Evolutionary conservation across 2,329 filamentous ascomycete genomes (phyloP).

Genomic region (Xylariaceae sp.): DNA sequence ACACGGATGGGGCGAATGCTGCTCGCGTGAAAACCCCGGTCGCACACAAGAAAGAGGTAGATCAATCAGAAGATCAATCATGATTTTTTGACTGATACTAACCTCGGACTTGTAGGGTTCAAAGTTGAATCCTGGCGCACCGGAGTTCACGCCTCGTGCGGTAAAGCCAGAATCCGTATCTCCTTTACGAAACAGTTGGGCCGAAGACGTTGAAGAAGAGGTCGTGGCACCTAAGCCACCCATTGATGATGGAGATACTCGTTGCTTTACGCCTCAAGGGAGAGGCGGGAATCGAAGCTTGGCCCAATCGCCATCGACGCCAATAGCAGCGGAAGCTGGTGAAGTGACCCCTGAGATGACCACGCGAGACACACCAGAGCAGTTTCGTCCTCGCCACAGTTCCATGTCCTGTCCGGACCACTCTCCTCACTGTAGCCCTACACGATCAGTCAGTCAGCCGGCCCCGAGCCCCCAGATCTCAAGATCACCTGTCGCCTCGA

Average conservation of each 20-base stretch:
- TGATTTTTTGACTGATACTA: constrained; percentile 42
- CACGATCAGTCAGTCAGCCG: constrained; percentile 27
- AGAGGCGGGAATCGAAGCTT: too few relatives aligned
- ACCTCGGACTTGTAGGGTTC: constrained; percentile 43
- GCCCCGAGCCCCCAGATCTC: constrained; percentile 14
- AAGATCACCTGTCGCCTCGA: not conserved
- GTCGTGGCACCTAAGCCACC: constrained; percentile 1
- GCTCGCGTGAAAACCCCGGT: constrained; percentile 31
- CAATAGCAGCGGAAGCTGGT: constrained; percentile 11
- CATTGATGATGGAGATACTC: too few relatives aligned
- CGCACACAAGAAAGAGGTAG: constrained; percentile 48
- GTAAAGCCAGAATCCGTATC: constrained; percentile 12
- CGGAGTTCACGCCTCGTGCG: constrained; percentile 48
- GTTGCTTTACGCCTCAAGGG: too few relatives aligned
- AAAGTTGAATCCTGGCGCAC: constrained; percentile 53
- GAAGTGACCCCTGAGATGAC: constrained; percentile 6
- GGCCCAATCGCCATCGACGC: too few relatives aligned
- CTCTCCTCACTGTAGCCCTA: constrained; percentile 22
- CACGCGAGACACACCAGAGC: constrained; percentile 11
- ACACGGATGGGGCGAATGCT: constrained; percentile 17
- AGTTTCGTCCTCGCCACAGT: constrained; percentile 23
- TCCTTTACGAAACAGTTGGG: constrained; percentile 25
- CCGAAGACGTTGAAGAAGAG: constrained; percentile 28
- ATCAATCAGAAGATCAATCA: constrained; percentile 36
- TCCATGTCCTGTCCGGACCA: constrained; percentile 26